A percentile compares a stretch with the other conserved stretches of the same genome.
phyloP scores from a whole-genome alignment of 805 yeast genomes.

The Millerozyma miso region DNA sequence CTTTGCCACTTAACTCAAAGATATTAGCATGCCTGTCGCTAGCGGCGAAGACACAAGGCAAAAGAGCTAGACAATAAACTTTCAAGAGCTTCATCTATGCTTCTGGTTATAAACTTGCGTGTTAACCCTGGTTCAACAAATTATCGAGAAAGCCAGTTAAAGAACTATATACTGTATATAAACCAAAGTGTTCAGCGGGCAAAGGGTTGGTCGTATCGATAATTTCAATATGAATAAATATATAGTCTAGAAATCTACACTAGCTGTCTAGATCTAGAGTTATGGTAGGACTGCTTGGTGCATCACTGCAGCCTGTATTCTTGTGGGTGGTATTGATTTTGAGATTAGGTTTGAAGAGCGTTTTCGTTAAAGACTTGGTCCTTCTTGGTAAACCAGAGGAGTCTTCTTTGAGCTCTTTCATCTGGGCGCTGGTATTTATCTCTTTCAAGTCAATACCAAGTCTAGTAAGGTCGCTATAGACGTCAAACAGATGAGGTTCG shows the following conservation, averaged over 20 bases:
- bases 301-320: no score
- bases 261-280: slow-evolving; percentile 30
- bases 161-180: neutral
- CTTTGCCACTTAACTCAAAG: slow-evolving; percentile 6
- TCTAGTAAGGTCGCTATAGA: slow-evolving; percentile 22
- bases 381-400: slow-evolving; percentile 10
- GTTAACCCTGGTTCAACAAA: slow-evolving; percentile 2
- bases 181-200: no score
- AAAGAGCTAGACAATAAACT: slow-evolving; percentile 2
- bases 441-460: slow-evolving; percentile 28
- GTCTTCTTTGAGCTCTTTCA: slow-evolving; percentile 15
- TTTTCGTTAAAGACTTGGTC: slow-evolving; percentile 28
- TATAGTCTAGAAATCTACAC: neutral
- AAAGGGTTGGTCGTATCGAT: no score
- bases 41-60: slow-evolving; percentile 5
- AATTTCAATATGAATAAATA: slow-evolving; percentile 1
- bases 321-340: slow-evolving; percentile 15
- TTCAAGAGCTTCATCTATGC: slow-evolving; percentile 5
- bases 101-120: neutral
- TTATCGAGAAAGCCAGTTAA: neutral
- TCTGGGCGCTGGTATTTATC: slow-evolving; percentile 20
- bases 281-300: slow-evolving; percentile 30
- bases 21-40: slow-evolving; percentile 3
- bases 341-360: slow-evolving; percentile 33
- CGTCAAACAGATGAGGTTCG: slow-evolving; percentile 28